phyloP scores from a whole-genome alignment of 768 basidiomycete species.

The Psilocybe cyanescens region DNA sequence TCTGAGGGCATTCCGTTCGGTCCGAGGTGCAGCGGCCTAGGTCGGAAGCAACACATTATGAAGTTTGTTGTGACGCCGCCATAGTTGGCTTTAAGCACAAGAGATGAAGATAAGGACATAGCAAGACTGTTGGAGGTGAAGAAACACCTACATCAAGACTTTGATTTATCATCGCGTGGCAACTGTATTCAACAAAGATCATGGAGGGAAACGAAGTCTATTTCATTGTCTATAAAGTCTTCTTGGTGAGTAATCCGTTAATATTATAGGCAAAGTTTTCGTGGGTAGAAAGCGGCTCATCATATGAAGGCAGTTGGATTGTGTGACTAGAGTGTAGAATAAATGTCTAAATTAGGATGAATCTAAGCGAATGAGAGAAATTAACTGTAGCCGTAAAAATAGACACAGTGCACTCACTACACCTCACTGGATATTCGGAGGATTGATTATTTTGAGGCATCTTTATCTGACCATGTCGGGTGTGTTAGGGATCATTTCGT shows the following conservation, averaged over 20 bases:
- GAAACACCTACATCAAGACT: constrained; percentile 8
- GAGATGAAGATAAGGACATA: not conserved
- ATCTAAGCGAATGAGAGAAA: constrained; percentile 9
- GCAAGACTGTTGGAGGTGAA: constrained; percentile 1
- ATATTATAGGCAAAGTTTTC: not conserved
- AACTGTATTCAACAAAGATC: constrained; percentile 8
- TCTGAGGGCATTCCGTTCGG: not conserved
- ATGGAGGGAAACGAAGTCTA: constrained; percentile 7
- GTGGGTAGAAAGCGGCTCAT: constrained; percentile 4
- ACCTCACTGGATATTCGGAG: constrained; percentile 7
- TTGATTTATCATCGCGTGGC: constrained; percentile 6
- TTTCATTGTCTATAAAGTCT: constrained; percentile 10
- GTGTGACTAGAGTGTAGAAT: constrained; percentile 3
- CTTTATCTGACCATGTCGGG: constrained; percentile 19
- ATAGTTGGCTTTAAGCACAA: not conserved
- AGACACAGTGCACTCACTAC: constrained; percentile 17
- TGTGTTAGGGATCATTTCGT: constrained; percentile 44
- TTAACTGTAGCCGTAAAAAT: constrained; percentile 10
- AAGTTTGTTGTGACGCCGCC: not conserved
- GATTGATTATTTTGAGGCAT: constrained; percentile 5
- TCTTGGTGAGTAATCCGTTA: constrained; percentile 8
- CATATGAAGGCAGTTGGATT: not conserved
- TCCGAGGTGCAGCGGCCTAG: not conserved
- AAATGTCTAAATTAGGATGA: constrained; percentile 17
- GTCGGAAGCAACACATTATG: constrained; percentile 4